Percentiles rank a stretch among this genome's conserved stretches.
Conservation (phyloP, 2,329 filamentous ascomycete species). For the Zasmidium cellare region DNA sequence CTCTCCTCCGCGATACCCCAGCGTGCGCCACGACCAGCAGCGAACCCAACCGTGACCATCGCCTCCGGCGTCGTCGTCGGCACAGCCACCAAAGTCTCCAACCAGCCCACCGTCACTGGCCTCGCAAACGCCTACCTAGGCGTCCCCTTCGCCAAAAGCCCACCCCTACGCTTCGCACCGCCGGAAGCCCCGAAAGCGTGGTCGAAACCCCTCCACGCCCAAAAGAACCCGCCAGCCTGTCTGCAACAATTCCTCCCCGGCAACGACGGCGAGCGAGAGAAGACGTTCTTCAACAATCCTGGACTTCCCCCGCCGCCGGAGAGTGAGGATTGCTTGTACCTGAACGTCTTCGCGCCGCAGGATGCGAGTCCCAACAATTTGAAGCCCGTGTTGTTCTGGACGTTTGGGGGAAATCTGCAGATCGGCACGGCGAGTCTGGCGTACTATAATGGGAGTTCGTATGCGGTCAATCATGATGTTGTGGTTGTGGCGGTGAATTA, state of each 20-base stretch:
- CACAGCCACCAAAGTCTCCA: conserved; percentile 18
- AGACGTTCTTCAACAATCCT: conserved; percentile 20
- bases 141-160: conserved; percentile 20
- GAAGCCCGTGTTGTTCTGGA: conserved; percentile 23
- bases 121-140: conserved; percentile 21
- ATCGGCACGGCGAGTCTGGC: conserved; percentile 18
- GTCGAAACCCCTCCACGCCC: conserved; percentile 12
- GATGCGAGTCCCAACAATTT: conserved; percentile 11
- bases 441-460: conserved; percentile 21
- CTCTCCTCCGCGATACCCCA: neutral
- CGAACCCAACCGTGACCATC: conserved; percentile 20
- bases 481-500: conserved; percentile 24
- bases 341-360: conserved; percentile 19
- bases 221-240: conserved; percentile 17
- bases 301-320: conserved; percentile 13
- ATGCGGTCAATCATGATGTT: conserved; percentile 22
- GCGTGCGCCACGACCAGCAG: neutral
- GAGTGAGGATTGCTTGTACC: conserved; percentile 22
- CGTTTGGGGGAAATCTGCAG: conserved; percentile 19
- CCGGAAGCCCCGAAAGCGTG: conserved; percentile 15
- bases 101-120: conserved; percentile 16
- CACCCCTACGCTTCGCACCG: conserved; percentile 21
- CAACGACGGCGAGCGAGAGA: conserved; percentile 6
- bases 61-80: conserved; percentile 19
- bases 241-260: conserved; percentile 23